Base-by-base conservation (phyloP, 108 stramenopile genomes). In the Asterionellopsis glacialis region DNA sequence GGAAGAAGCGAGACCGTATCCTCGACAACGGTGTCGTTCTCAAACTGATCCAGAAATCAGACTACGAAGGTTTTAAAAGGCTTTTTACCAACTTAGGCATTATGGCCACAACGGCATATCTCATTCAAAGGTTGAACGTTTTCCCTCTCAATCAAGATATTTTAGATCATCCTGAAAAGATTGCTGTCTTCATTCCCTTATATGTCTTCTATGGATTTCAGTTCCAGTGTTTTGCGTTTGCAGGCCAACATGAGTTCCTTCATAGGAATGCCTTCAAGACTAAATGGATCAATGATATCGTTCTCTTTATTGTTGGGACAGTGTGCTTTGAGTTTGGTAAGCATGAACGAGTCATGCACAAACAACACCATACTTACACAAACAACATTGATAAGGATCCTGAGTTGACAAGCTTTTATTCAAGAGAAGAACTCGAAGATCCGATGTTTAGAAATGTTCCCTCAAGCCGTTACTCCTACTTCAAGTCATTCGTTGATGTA, bases 171-270 rank as follows among this genome's bases (percentile, higher is more conserved):
- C 21, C 41, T 9, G 41, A 39, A 11, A 72, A 63, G 52, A 21
- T 73, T 18, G 38, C 62, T 13, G 40, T 53, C 33, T 83, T 83
- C 47, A 27, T 72, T 44, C 67, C 74, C 1, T 55, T 83, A 9
- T 83, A 83, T 64, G 16, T 73, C 39, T 75, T 79, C 55, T 83
- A 79, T 44, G 81, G 81, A 41, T 83, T 83, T 61, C 81, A 83
- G 42, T 70, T 79, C 47, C 81, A 83, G 45, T 75, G 74, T 67
- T 63, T 83, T 51, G 81, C 70, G 5, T 83, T 83, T 63, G 81
- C 81, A 15, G 81, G 81, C 1, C 69, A 70, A 45, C 81, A 83
- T 63, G 81, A 83, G 68, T 68, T 83, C 41, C 67, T 79, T 39
- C 81, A 83, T 49, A 51, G 77, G 48, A 76, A 79, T 59, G 81